Base-by-base conservation (phyloP, 2,329 filamentous ascomycete species). In the Fusarium sp. region DNA sequence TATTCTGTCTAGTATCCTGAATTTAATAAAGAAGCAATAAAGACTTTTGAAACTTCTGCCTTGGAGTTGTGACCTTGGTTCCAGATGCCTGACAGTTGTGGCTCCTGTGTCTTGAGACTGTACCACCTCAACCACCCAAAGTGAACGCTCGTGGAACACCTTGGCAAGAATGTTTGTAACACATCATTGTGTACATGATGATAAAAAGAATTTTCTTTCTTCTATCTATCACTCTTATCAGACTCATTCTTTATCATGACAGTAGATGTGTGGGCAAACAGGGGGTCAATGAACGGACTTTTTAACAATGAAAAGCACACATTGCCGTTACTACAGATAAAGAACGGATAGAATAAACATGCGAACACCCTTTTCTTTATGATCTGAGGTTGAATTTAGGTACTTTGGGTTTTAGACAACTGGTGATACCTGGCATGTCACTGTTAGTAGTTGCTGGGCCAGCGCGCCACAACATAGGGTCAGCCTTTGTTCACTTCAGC, bases 401-500 rank as follows among this genome's bases (percentile, higher is more conserved):
- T 9, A 27, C 1, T 14, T 23, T 18, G 4, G n/a, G 5, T 11
- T 20, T 18, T 1, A 14, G 42, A 23, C 14, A n/a, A 16, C 23
- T 27, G 4, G 14, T 46, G 36, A 4, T 18, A 16, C n/a, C 5
- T 36, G 13, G 29, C 29, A 14, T 44, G 53, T 34, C 36, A n/a
- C 38, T 18, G 20, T 25, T 31, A 20, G 25, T 50, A 58, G 67
- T 70, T 70, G 57, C 67, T 68, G 60, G 67, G 67, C 20, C 58
- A 70, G 67, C 61, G 36, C 63, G 60, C 67, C 67, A 70, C 55
- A 40, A 3, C 27, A 14, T 14, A 54, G 27, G 33, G 16, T 23
- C 4, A 16, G 18, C 31, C 29, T 25, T 23, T 7, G 25, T 23
- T 11, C 34, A 31, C 42, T 25, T 38, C 49, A 38, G 44, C n/a